Base-by-base conservation (phyloP, 257 asterid species). In the Gynochthodes officinalis region DNA sequence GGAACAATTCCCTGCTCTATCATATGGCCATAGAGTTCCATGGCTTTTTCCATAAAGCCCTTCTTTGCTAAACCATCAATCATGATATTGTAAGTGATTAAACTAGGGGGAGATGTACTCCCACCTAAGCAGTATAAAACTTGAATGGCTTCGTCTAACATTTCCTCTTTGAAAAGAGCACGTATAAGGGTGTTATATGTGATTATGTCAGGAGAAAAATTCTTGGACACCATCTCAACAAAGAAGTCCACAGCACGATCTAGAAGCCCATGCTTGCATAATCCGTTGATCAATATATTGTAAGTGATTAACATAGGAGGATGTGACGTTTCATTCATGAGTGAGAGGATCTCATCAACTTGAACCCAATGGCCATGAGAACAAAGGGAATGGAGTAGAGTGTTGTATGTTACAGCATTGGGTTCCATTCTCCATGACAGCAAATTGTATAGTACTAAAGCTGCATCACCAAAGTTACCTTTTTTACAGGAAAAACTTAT, bases 141-240 rank as follows among this genome's bases (percentile, higher is more conserved):
- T 82, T 85, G 86, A 66, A 89, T 48, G 25, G 86, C 93, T 80
- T 86, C 93, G 14, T 90, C 92, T 43, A 86, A 18, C 89, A 90
- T 79, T 8, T 65, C 83, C 82, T 89, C 93, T 78, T 77, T 83
- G 70, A 87, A 86, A 52, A 93, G 86, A 50, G 90, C 88, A 49
- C 93, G 89, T 7, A 90, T 59, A 16, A 93, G 89, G 58, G 96
- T 89, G 86, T 93, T 93, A 73, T 87, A 90, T 10, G 98, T 93
- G 71, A 90, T 78, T 63, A 93, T 85, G 67, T 93, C 95, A 0
- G 97, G 97, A 63, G 78, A 75, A 74, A 80, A 82, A 14, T 65
- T 79, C 1, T 66, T 70, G 21, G 57, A 74, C 76, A 90, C 85
- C 97, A 93, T 93, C 79, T 89, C 81, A 73, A 53, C 64, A 43